These are phyloP conservation scores for Eimeria necatrix DNA, from an alignment of 169 alveolate genomes.

Conservation along the genomic window DNA sequence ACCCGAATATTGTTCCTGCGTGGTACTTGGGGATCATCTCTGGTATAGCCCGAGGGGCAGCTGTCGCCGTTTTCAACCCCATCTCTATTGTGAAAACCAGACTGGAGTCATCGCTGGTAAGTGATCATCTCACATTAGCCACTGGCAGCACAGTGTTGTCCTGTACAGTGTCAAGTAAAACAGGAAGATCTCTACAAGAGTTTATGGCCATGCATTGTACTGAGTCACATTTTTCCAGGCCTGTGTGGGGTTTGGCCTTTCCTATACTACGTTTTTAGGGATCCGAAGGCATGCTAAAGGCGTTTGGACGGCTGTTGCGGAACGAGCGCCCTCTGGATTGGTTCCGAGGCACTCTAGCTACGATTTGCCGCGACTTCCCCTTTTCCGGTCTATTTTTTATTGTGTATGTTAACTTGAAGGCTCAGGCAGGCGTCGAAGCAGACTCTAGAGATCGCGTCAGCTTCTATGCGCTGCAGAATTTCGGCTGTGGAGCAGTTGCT, in stretches of 20 bases:
- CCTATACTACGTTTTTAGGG: not conserved
- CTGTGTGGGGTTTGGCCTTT: not conserved
- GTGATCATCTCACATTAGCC: not conserved
- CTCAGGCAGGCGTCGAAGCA: conserved; percentile 44
- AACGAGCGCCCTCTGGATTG: conserved; percentile 75
- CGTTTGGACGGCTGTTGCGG: conserved; percentile 42
- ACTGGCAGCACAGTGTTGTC: too few relatives aligned
- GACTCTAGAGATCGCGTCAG: conserved; percentile 43
- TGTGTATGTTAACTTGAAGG: conserved; percentile 56
- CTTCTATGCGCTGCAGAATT: conserved; percentile 71
- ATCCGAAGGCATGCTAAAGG: conserved; percentile 46
- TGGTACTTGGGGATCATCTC: conserved; percentile 75
- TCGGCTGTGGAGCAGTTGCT: conserved; percentile 82
- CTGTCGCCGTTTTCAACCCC: conserved; percentile 80
- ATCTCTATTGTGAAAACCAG: conserved; percentile 81
- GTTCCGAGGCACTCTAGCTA: conserved; percentile 78
- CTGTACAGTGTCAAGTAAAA: too few relatives aligned
- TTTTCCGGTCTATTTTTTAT: conserved; percentile 75
- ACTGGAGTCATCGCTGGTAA: conserved; percentile 80
- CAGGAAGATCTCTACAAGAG: too few relatives aligned
- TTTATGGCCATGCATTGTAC: too few relatives aligned
- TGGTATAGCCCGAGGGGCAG: conserved; percentile 80
- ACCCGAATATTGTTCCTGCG: conserved; percentile 69
- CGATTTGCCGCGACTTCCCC: conserved; percentile 82
- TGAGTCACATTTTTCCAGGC: not conserved